A percentile compares a stretch with the other conserved stretches of the same genome.
These are phyloP conservation scores for Paramecium sonneborni DNA, from an alignment of 73 alveolate genomes.

Conservation along the genomic window DNA sequence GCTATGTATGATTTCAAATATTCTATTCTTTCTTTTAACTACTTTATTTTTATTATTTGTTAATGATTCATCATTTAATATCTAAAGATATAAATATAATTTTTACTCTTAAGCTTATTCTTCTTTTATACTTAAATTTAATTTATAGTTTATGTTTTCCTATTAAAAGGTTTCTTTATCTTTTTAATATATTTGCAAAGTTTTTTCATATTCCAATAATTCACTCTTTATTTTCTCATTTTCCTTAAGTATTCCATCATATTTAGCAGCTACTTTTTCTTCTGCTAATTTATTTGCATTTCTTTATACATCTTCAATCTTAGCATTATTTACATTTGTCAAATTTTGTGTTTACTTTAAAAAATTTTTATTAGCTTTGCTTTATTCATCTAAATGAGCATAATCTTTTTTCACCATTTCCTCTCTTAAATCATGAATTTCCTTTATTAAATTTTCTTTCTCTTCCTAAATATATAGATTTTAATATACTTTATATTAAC, in stretches of 20 bases:
- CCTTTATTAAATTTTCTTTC: slow-evolving; percentile 9
- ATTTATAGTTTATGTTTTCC: neutral
- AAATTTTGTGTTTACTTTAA: slow-evolving; percentile 42
- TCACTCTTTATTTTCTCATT: slow-evolving; percentile 60
- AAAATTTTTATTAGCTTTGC: slow-evolving; percentile 39
- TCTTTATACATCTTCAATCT: slow-evolving; percentile 19
- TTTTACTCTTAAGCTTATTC: slow-evolving; percentile 9
- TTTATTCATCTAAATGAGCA: slow-evolving; percentile 24
- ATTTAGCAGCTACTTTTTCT: slow-evolving; percentile 43
- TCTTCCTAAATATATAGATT: neutral
- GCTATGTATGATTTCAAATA: slow-evolving; percentile 24
- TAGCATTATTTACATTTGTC: slow-evolving; percentile 37
- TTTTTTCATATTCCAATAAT: slow-evolving; percentile 28
- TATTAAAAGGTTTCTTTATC: slow-evolving; percentile 13
- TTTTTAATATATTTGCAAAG: slow-evolving; percentile 15
- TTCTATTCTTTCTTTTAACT: slow-evolving; percentile 38
- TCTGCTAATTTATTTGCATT: slow-evolving; percentile 52
- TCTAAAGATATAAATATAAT: neutral
- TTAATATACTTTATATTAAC: neutral
- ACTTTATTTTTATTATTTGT: slow-evolving; percentile 2
- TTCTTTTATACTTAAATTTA: neutral
- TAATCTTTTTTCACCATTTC: neutral
- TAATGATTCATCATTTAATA: slow-evolving; percentile 30
- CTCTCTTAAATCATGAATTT: neutral
- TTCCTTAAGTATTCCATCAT: slow-evolving; percentile 50